A percentile compares a stretch with the other conserved stretches of the same genome.
These are phyloP conservation scores for Fonsecaea monophora DNA, from an alignment of 2,329 filamentous ascomycete species.

Conservation along the genomic window DNA sequence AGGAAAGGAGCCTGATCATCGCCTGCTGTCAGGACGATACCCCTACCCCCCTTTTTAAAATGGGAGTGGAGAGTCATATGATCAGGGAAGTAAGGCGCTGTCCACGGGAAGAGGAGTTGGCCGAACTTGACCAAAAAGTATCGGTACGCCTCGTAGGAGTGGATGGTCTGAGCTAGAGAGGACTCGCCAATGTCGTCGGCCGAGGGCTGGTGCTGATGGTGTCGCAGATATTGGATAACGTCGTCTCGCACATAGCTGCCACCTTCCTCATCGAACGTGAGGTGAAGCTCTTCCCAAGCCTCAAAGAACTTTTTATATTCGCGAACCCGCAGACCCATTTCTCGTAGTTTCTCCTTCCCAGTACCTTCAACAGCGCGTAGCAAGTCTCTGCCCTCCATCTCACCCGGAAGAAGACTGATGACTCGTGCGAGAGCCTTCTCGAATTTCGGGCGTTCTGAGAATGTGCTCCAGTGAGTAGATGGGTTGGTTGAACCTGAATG, in stretches of 20 bases:
- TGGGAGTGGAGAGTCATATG: constrained; percentile 54
- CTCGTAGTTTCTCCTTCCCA: constrained; percentile 50
- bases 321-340: constrained; percentile 50
- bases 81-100: constrained; percentile 53
- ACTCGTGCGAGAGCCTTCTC: constrained; percentile 38
- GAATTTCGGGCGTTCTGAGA: constrained; percentile 38
- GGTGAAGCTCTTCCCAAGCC: constrained; percentile 48
- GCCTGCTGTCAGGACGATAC: constrained; percentile 55
- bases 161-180: constrained; percentile 45
- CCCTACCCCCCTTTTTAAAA: constrained; percentile 51
- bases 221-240: constrained; percentile 49
- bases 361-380: constrained; percentile 49
- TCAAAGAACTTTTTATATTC: constrained; percentile 50
- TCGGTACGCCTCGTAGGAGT: constrained; percentile 53
- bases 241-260: constrained; percentile 51
- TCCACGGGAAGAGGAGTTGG: constrained; percentile 45
- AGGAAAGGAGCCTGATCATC: constrained; percentile 54
- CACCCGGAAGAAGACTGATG: constrained; percentile 38
- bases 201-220: constrained; percentile 36
- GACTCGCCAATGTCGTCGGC: constrained; percentile 32
- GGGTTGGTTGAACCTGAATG: constrained; percentile 13
- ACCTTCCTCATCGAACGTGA: constrained; percentile 43
- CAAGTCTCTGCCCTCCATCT: constrained; percentile 43
- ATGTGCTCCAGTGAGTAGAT: constrained; percentile 18
- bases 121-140: constrained; percentile 50